Conservation (phyloP, 2,329 filamentous ascomycete genomes). For the Dryadomyces quercus-mongolicae region DNA sequence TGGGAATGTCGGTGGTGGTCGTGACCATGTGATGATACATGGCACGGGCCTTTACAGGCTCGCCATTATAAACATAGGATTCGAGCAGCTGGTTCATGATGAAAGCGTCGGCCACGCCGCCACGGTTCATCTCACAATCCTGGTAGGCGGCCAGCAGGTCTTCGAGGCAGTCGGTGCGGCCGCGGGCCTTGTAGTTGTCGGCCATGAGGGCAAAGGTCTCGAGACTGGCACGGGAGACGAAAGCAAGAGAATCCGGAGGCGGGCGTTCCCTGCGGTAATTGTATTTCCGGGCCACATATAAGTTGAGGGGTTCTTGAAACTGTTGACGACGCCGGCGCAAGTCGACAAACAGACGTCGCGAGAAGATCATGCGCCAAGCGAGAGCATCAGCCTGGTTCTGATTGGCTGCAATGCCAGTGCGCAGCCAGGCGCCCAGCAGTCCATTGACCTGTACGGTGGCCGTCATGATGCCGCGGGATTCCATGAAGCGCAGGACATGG, state of each 20-base stretch:
- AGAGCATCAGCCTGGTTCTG: constrained; percentile 52
- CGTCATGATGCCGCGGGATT: constrained; percentile 52
- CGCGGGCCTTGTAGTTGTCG: constrained; percentile 55
- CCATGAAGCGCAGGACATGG: constrained; percentile 66
- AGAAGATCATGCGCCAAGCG: constrained; percentile 66
- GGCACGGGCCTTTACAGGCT: constrained; percentile 38
- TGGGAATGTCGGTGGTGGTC: constrained; percentile 12
- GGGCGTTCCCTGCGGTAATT: background rate
- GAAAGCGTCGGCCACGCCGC: constrained; percentile 39
- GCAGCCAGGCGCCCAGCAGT: constrained; percentile 66
- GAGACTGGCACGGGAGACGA: constrained; percentile 49
- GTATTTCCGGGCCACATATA: constrained; percentile 11
- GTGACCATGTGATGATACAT: constrained; percentile 44
- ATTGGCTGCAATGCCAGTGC: constrained; percentile 42
- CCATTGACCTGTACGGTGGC: constrained; percentile 71
- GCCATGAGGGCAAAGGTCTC: constrained; percentile 71
- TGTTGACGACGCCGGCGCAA: constrained; percentile 23
- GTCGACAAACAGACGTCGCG: constrained; percentile 52
- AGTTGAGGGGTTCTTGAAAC: constrained; percentile 16
- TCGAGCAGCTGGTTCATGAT: constrained; percentile 72
- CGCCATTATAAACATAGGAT: constrained; percentile 48
- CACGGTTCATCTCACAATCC: constrained; percentile 40
- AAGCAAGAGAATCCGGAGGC: constrained; percentile 14
- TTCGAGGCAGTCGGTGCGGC: constrained; percentile 43
- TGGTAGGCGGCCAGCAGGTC: constrained; percentile 51